Percentiles rank a stretch among this genome's conserved stretches.
These are phyloP conservation scores for Pterulicium gracile DNA, from an alignment of 1,284 basidiomycete species.

Conservation along the genomic window DNA sequence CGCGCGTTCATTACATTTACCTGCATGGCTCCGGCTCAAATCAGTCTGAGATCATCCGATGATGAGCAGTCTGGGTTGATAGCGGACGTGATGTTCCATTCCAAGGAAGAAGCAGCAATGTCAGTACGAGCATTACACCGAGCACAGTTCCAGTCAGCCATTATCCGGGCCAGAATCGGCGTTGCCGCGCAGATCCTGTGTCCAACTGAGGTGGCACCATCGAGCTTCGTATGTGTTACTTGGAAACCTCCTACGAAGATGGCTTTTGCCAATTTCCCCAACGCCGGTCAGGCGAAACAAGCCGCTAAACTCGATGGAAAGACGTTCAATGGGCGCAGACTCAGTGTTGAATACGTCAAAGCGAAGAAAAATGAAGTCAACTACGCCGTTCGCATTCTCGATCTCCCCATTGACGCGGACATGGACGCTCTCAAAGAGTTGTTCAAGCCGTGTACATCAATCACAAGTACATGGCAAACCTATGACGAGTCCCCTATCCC, in stretches of 20 bases:
- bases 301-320: neutral
- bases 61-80: neutral
- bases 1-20: neutral
- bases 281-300: neutral
- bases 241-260: neutral
- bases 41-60: neutral
- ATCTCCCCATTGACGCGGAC: neutral
- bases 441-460: neutral
- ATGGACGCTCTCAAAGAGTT: neutral
- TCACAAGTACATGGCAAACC: neutral
- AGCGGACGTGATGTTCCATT: neutral
- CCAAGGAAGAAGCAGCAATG: neutral
- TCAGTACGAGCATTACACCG: neutral
- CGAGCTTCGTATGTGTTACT: neutral
- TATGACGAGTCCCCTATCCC: neutral
- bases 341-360: neutral
- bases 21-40: neutral
- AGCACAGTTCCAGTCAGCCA: neutral
- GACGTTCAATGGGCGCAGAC: neutral
- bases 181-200: neutral
- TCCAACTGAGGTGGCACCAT: neutral
- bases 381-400: neutral
- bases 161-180: neutral
- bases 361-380: constrained; percentile 1
- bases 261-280: neutral